Evolutionary conservation across 257 asterid genomes (phyloP), one percentile per base, ranked within the genome.

Genomic region (Ilex asprella): DNA sequence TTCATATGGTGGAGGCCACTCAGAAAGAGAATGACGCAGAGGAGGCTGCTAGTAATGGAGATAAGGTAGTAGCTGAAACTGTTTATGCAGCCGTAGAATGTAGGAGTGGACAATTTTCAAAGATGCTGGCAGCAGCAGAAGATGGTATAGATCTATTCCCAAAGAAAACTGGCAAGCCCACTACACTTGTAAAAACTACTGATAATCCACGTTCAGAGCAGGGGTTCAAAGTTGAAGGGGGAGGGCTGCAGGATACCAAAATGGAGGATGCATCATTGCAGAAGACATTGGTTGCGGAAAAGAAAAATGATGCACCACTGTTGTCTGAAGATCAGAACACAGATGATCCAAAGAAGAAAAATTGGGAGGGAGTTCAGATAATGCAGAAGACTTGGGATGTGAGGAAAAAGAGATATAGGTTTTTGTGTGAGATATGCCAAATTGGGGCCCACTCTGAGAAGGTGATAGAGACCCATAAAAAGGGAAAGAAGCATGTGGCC

Each of bases 401-500:
- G 27, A 62, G 55, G 63, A 73, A 68, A 70, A 67, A 46, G 52
- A 46, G 3, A 5, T 51, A 0, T 29, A 67, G 2, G 44, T 74
- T 71, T 70, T 82, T 85, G 90, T 87, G 95, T 32, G 81, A 79
- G 56, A 56, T 73, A 30, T 87, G 95, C 77, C 60, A 72, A 63
- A 65, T 79, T 30, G 77, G 80, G n/a, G 69, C 73, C 15, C 13
- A 8, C 30, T 46, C 70, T 43, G 35, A 13, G 46, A 62, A 54
- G 10, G 74, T 50, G 27, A 58, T 78, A 79, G 69, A 72, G 27
- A 47, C 13, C 16, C 94, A 87, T 56, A 46, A 16, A 31, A 58
- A 15, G 8, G 91, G 94, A 59, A 87, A 76, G 75, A 81, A 69
- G 61, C 95, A 87, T 61, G 49, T 49, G 57, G 55, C 12, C 10